Percentiles rank a stretch among this genome's conserved stretches.
Conservation (phyloP, 1,139 yeast species). For the Insectozyma bohioensis region DNA sequence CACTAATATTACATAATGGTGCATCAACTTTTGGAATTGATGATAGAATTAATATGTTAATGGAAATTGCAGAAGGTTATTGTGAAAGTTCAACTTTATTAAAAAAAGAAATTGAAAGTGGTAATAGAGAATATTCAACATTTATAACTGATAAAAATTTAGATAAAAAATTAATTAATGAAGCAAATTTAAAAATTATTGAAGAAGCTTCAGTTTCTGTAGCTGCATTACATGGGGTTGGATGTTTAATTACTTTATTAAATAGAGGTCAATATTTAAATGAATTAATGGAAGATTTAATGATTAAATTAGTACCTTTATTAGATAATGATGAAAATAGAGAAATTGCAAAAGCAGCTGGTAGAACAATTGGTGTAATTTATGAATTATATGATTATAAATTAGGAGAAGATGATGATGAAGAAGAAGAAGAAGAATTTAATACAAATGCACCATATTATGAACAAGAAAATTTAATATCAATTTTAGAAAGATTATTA, state of each 20-base stretch:
- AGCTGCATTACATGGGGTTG: constrained; percentile 50
- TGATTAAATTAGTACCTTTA: constrained; percentile 40
- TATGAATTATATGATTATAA: constrained; percentile 58
- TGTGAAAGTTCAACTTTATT: constrained; percentile 36
- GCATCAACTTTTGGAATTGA: constrained; percentile 53
- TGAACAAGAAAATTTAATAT: constrained; percentile 53
- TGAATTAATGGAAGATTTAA: constrained; percentile 37
- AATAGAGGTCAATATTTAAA: constrained; percentile 41
- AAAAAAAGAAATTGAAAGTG: constrained; percentile 33
- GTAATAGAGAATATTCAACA: constrained; percentile 47
- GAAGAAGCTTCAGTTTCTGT: constrained; percentile 42
- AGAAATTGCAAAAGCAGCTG: constrained; percentile 53
- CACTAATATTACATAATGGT: constrained; percentile 48
- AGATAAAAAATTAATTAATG: constrained; percentile 39
- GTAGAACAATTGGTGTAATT: constrained; percentile 59
- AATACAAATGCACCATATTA: constrained; percentile 55
- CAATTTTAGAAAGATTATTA: constrained; percentile 46
- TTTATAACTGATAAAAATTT: constrained; percentile 35
- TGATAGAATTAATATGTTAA: constrained; percentile 40
- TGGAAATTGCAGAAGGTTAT: constrained; percentile 49
- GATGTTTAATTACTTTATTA: constrained; percentile 44
- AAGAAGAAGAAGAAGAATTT: constrained; percentile 40
- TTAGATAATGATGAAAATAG: constrained; percentile 43
- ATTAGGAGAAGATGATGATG: constrained; percentile 31
- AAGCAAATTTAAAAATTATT: constrained; percentile 30